Evolutionary conservation across 1,139 yeast genomes (phyloP).

Genomic region (Saccharomyces hybrid): DNA sequence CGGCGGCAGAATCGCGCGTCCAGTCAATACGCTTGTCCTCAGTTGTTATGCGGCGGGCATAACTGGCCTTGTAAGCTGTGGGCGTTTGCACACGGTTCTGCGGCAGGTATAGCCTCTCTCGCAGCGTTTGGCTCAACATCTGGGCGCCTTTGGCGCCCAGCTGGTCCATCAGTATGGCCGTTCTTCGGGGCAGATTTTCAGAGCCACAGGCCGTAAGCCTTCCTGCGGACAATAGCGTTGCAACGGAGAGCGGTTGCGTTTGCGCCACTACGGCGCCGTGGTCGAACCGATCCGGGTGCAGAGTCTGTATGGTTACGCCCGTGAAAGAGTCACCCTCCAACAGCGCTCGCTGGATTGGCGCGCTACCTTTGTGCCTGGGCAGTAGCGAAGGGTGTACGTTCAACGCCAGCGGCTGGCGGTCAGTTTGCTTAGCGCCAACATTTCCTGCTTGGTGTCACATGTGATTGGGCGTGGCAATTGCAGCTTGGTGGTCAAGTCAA

Average conservation of each 20-base stretch:
- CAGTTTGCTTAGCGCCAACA: conserved; percentile 33
- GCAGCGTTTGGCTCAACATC: conserved; percentile 40
- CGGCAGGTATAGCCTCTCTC: conserved; percentile 30
- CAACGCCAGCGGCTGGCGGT: conserved; percentile 42
- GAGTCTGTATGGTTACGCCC: conserved; percentile 84
- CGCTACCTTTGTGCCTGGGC: conserved; percentile 79
- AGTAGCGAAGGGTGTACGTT: conserved; percentile 91
- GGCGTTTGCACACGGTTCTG: conserved; percentile 11
- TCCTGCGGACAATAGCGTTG: conserved; percentile 10
- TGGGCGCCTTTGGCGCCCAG: conserved; percentile 57
- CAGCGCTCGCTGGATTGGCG: conserved; percentile 80
- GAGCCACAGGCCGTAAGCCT: conserved; percentile 7
- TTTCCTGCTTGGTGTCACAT: conserved; percentile 56
- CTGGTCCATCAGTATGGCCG: conserved; percentile 33
- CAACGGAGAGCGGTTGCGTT: conserved; percentile 39
- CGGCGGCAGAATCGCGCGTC: conserved; percentile 34
- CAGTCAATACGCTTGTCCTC: conserved; percentile 42
- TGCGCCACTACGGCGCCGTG: conserved; percentile 66
- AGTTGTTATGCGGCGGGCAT: conserved; percentile 51
- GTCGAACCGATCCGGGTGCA: conserved; percentile 85
- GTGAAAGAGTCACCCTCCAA: conserved; percentile 55
- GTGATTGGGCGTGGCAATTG: conserved; percentile 38
- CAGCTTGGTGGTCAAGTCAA: conserved; percentile 34
- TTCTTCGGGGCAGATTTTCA: conserved; percentile 13
- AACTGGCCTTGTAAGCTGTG: conserved; percentile 36